These are phyloP conservation scores for Boletus smithii DNA, from an alignment of 1,284 basidiomycete species.

Conservation along the genomic window DNA sequence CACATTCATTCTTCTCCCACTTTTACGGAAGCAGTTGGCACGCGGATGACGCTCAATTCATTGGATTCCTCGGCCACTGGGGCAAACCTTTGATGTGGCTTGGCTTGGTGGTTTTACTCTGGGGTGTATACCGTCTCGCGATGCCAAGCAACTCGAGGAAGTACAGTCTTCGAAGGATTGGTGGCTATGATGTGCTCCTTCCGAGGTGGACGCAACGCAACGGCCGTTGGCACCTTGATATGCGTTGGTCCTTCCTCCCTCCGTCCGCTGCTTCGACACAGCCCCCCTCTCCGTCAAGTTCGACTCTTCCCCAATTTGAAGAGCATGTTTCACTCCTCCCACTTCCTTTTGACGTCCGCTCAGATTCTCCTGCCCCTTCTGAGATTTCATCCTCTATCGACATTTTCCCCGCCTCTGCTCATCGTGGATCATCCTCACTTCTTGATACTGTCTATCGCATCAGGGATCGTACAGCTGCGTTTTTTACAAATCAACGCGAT, in stretches of 20 bases:
- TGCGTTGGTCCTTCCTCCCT: constrained; percentile 56
- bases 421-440: constrained; percentile 41
- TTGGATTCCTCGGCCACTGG: constrained; percentile 84
- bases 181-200: constrained; percentile 71
- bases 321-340: constrained; percentile 60
- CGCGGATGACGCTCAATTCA: constrained; percentile 90
- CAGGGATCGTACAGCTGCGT: constrained; percentile 50
- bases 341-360: constrained; percentile 55
- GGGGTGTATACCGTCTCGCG: constrained; percentile 62
- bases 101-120: constrained; percentile 66
- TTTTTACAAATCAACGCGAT: constrained; percentile 40
- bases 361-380: constrained; percentile 54
- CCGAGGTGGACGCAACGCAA: constrained; percentile 67
- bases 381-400: constrained; percentile 44
- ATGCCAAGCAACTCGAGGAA: constrained; percentile 57
- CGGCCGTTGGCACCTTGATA: constrained; percentile 68
- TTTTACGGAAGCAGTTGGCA: constrained; percentile 98
- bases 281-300: constrained; percentile 47
- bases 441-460: constrained; percentile 53
- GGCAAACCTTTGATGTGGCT: constrained; percentile 85
- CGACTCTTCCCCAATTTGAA: constrained; percentile 43
- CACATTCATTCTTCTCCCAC: constrained; percentile 92
- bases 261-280: constrained; percentile 48
- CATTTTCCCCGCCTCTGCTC: constrained; percentile 35
- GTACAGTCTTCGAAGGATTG: constrained; percentile 56